phyloP scores from a whole-genome alignment of 768 basidiomycete genomes.

The Psilocybe sp. region DNA sequence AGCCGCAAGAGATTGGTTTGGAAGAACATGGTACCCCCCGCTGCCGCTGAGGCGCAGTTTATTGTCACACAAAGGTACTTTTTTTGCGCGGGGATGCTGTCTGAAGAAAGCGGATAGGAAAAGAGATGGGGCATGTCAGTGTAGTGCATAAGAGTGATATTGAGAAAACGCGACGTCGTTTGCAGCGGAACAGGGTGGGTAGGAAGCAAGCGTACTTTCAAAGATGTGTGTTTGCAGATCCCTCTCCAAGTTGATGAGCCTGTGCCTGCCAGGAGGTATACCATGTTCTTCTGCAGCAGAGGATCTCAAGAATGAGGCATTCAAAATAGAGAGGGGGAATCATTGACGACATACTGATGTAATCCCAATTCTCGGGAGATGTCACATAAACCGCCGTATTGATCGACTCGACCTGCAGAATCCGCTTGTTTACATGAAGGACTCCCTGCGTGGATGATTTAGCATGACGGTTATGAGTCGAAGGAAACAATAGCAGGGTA shows the following conservation, averaged over 20 bases:
- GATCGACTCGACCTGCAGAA: slow-evolving; percentile 15
- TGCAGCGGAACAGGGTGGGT: background rate
- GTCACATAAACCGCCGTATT: slow-evolving; percentile 13
- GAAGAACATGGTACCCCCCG: slow-evolving; percentile 20
- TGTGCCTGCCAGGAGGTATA: slow-evolving; percentile 23
- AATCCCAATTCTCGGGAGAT: slow-evolving; percentile 13
- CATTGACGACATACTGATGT: slow-evolving; percentile 15
- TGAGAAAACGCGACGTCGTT: no score
- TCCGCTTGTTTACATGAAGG: slow-evolving; percentile 10
- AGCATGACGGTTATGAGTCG: background rate
- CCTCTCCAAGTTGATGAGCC: slow-evolving; percentile 19
- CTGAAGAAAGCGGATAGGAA: slow-evolving; percentile 4
- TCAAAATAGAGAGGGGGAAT: background rate
- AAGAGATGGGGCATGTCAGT: background rate
- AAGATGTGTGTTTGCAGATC: slow-evolving; percentile 7
- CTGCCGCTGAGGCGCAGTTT: slow-evolving; percentile 14
- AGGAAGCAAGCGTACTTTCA: slow-evolving; percentile 3
- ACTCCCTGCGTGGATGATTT: slow-evolving; percentile 12
- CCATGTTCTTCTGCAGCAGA: slow-evolving; percentile 13
- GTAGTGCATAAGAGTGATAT: no score
- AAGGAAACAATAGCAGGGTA: background rate
- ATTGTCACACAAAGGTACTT: slow-evolving; percentile 17
- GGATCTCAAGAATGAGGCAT: background rate
- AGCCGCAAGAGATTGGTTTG: slow-evolving; percentile 7
- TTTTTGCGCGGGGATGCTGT: slow-evolving; percentile 8